Conservation (phyloP, 176 grass and related monocot genomes). For the Guadua angustifolia region DNA sequence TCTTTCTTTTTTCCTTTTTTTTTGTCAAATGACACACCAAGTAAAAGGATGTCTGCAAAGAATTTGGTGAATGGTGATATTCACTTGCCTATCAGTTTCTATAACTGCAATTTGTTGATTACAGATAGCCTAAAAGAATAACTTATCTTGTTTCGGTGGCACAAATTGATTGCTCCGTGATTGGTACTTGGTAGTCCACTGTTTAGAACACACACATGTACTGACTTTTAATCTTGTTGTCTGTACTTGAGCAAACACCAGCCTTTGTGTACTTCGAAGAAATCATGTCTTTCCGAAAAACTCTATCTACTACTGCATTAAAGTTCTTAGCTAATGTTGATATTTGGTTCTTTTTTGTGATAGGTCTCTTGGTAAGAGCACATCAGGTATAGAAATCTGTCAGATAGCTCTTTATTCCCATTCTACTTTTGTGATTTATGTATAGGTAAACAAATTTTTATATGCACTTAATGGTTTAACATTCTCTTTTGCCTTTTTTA, state of each 20-base stretch:
- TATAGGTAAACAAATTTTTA: neutral
- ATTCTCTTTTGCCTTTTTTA: neutral
- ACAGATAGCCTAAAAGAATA: constrained; percentile 14
- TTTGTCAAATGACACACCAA: neutral
- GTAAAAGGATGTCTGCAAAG: neutral
- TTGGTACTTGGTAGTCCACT: constrained; percentile 32
- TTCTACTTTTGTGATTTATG: neutral
- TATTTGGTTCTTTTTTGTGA: constrained; percentile 42
- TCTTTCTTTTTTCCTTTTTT: too few species aligned
- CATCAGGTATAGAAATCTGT: constrained; percentile 57
- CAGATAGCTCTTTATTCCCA: neutral
- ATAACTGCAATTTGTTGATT: neutral
- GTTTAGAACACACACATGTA: neutral
- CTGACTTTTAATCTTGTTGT: constrained; percentile 23
- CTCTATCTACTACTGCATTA: constrained; percentile 6
- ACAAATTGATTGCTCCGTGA: constrained; percentile 5
- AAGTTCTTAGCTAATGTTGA: constrained; percentile 41
- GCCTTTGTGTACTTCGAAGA: constrained; percentile 8
- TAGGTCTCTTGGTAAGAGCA: constrained; percentile 72
- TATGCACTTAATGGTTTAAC: neutral
- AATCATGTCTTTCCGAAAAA: neutral
- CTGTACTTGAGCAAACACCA: constrained; percentile 41
- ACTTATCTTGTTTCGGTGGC: neutral
- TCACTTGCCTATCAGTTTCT: neutral
- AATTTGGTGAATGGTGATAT: constrained; percentile 15